A percentile compares a stretch with the other conserved stretches of the same genome.
phyloP scores from a whole-genome alignment of 495 filamentous ascomycete genomes.

The Alectoria sarmentosa region DNA sequence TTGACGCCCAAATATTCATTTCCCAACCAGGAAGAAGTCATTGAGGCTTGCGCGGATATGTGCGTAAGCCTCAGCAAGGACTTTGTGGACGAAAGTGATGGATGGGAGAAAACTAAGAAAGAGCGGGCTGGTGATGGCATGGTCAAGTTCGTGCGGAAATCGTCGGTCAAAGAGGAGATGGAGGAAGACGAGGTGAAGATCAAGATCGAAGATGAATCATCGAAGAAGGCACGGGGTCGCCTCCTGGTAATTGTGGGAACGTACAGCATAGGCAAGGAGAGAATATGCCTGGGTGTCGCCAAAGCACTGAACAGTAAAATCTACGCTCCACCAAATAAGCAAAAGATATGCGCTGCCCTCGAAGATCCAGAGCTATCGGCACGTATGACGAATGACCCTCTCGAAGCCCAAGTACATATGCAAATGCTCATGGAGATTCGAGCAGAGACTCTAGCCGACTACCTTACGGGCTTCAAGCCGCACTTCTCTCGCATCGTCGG shows the following conservation, averaged over 20 bases:
- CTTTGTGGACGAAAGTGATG: constrained; percentile 43
- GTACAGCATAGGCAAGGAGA: constrained; percentile 97
- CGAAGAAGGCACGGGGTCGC: constrained; percentile 43
- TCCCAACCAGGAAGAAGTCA: constrained; percentile 78
- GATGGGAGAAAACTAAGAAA: constrained; percentile 44
- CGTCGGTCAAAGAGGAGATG: constrained; percentile 31
- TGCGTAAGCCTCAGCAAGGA: constrained; percentile 63
- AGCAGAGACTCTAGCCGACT: constrained; percentile 79
- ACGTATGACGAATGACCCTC: constrained; percentile 70
- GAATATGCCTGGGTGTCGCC: constrained; percentile 88
- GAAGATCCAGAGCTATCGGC: constrained; percentile 75
- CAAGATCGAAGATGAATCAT: constrained; percentile 24
- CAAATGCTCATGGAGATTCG: constrained; percentile 87
- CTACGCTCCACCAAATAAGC: constrained; percentile 75
- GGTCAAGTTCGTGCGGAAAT: constrained; percentile 53
- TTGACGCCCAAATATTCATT: constrained; percentile 94
- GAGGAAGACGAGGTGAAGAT: constrained; percentile 30
- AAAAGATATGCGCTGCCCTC: constrained; percentile 72
- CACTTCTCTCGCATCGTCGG: constrained; percentile 83
- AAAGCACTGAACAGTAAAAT: constrained; percentile 83
- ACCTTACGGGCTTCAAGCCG: constrained; percentile 67
- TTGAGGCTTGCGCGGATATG: constrained; percentile 81
- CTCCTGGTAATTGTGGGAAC: constrained; percentile 92
- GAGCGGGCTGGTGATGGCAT: constrained; percentile 48
- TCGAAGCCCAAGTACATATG: constrained; percentile 94